A percentile compares a stretch with the other conserved stretches of the same genome.
These are phyloP conservation scores for Penicillium silybi DNA, from an alignment of 495 filamentous ascomycete species.

Conservation along the genomic window DNA sequence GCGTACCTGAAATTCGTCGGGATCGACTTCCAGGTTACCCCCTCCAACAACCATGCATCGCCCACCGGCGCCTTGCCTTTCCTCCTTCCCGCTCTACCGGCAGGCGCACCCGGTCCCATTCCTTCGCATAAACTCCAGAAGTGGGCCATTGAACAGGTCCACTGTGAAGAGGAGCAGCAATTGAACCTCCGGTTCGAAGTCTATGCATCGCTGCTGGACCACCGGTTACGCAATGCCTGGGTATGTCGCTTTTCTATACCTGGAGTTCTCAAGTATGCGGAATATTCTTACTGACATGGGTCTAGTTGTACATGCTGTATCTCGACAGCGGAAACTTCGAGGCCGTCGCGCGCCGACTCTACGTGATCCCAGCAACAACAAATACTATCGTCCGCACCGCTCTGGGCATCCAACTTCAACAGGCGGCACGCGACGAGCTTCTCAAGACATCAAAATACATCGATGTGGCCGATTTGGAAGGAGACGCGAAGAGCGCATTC, in stretches of 20 bases:
- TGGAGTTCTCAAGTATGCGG: not conserved
- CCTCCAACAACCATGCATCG: slow-evolving; percentile 90
- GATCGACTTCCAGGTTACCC: slow-evolving; percentile 61
- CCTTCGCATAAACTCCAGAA: slow-evolving; percentile 62
- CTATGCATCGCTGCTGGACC: slow-evolving; percentile 76
- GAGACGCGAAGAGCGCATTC: slow-evolving; percentile 66
- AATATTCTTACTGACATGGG: not conserved
- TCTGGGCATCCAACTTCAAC: slow-evolving; percentile 61
- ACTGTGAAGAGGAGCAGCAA: slow-evolving; percentile 47
- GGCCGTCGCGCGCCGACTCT: slow-evolving; percentile 60
- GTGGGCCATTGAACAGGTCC: slow-evolving; percentile 58
- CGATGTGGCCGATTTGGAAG: slow-evolving; percentile 59
- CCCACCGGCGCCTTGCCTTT: slow-evolving; percentile 86
- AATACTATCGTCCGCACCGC: slow-evolving; percentile 58
- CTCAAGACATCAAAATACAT: slow-evolving; percentile 59
- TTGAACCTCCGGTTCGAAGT: slow-evolving; percentile 64
- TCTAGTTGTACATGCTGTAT: slow-evolving; percentile 75
- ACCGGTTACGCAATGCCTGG: slow-evolving; percentile 81
- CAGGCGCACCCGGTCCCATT: slow-evolving; percentile 43
- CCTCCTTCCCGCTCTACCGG: slow-evolving; percentile 56
- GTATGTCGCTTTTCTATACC: slow-evolving; percentile 39
- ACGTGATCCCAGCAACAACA: slow-evolving; percentile 60
- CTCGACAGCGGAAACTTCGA: slow-evolving; percentile 61
- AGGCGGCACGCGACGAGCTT: slow-evolving; percentile 69
- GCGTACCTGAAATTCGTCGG: slow-evolving; percentile 76